Conservation (phyloP, 129 eudicot species). For the Kitagawia praeruptora region DNA sequence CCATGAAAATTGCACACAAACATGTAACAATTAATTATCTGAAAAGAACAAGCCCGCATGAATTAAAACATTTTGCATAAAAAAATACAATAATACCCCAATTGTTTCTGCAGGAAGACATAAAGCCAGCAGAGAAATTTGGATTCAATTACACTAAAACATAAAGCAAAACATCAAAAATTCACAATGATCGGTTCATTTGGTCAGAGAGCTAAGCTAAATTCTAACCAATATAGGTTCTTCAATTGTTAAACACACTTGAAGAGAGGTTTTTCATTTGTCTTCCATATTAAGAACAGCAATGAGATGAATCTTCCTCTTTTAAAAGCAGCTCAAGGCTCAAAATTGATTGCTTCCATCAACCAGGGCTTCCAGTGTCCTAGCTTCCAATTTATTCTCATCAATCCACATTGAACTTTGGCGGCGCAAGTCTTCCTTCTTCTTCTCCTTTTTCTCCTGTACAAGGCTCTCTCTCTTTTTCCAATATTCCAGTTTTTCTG, state of each 20-base stretch:
- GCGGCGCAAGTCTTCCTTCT: slow-evolving; percentile 47
- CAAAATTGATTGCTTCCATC: slow-evolving; percentile 15
- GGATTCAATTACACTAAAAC: background rate
- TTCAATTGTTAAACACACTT: background rate
- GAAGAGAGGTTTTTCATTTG: background rate
- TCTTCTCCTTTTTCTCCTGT: slow-evolving; percentile 46
- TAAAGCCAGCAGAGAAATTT: too few species aligned
- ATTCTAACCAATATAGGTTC: background rate
- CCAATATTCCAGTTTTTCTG: slow-evolving; percentile 78
- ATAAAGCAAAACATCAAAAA: background rate
- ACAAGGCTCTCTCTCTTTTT: slow-evolving; percentile 42
- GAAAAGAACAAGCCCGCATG: background rate
- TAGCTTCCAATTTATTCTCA: slow-evolving; percentile 48
- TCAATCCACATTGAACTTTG: slow-evolving; percentile 71
- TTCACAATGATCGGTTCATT: background rate
- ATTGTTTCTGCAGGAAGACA: too few species aligned
- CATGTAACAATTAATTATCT: background rate
- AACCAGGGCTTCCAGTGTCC: slow-evolving; percentile 23
- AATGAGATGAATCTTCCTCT: background rate
- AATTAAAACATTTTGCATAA: background rate
- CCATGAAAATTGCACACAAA: background rate
- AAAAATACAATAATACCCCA: background rate
- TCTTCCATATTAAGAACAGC: background rate
- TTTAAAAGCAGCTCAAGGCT: background rate
- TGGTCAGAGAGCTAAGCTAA: background rate